Evolutionary conservation across 306 rosid species (phyloP), one percentile per base, ranked within the genome.

Genomic region (Abrus precatorius): DNA sequence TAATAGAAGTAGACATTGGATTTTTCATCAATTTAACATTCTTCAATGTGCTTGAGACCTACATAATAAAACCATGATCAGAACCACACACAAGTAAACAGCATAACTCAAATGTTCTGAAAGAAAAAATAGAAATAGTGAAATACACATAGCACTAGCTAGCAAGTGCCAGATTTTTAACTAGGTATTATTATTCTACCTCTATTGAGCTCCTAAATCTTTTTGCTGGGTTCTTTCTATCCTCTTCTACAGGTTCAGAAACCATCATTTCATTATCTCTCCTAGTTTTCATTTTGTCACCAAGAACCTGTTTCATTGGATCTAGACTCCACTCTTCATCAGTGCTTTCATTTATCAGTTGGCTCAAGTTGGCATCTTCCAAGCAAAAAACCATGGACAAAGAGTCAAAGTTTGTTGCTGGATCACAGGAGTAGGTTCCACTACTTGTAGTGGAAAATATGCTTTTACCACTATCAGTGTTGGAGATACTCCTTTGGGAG

Each of bases 291-390:
- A 44, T 81, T 30, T 59, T 82, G 73, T 85, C 85, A 73, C 73
- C 72, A 80, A 33, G 43, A 66, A 38, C 82, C 45, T 53, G 70
- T 40, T 44, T 74, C 36, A 41, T 62, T 65, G 20, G 85, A 44
- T 74, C 83, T 33, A 82, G 49, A 41, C 81, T 54, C 69, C 80
- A 72, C 52, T 72, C 88, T 81, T 84, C 85, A 52, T 69, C 83
- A 64, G 52, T 87, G 75, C 63, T 72, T 69, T 78, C 91, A 82
- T 77, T 73, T 36, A 72, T 66, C 74, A 79, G 89, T 65, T 43
- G 87, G 84, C 55, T 83, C 69, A 69, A 80, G 83, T 87, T 65
- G 3, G 86, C 76, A 40, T 81, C 91, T 65, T 74, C 89, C n/a
- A 76, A 7, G 66, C 65, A 74, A 47, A 75, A 82, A 28, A 28